These are phyloP conservation scores for Rosa chinensis DNA, from an alignment of 306 rosid species.

Conservation along the genomic window DNA sequence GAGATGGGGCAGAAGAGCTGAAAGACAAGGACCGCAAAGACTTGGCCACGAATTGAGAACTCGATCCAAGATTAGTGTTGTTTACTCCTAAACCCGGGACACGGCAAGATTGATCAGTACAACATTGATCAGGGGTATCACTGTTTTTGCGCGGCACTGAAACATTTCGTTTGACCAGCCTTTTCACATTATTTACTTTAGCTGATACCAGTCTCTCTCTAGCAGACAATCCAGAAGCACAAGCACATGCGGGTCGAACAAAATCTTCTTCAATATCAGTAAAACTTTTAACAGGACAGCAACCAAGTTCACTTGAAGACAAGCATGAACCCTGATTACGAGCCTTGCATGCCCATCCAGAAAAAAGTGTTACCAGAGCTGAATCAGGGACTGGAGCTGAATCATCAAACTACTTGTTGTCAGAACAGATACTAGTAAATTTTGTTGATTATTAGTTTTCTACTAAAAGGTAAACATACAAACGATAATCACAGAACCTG, in stretches of 20 bases:
- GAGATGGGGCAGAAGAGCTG: slow-evolving; percentile 86
- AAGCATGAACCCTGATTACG: slow-evolving; percentile 81
- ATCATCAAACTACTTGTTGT: slow-evolving; percentile 36
- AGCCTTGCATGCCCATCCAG: slow-evolving; percentile 99
- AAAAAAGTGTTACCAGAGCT: slow-evolving; percentile 89
- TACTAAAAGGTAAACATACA: slow-evolving; percentile 24
- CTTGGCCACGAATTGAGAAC: slow-evolving; percentile 73
- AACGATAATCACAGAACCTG: slow-evolving; percentile 63
- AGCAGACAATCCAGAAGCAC: slow-evolving; percentile 55
- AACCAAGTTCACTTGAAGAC: slow-evolving; percentile 70
- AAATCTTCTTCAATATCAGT: slow-evolving; percentile 70
- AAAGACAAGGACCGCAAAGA: slow-evolving; percentile 83
- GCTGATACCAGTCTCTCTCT: slow-evolving; percentile 45
- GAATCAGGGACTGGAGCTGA: slow-evolving; percentile 89
- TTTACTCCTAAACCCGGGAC: slow-evolving; percentile 96
- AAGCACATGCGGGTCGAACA: slow-evolving; percentile 46
- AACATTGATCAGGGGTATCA: slow-evolving; percentile 47
- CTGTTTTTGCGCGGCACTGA: slow-evolving; percentile 41
- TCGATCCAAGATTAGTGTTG: slow-evolving; percentile 76
- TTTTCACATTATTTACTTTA: slow-evolving; percentile 53
- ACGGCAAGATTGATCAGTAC: slow-evolving; percentile 66
- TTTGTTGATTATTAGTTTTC: slow-evolving; percentile 7
- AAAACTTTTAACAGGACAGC: slow-evolving; percentile 74
- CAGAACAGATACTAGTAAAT: slow-evolving; percentile 26
- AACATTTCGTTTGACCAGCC: slow-evolving; percentile 56